Percentiles rank a stretch among this genome's conserved stretches.
phyloP scores from a whole-genome alignment of 1,284 basidiomycete genomes.

The Rhodotorula sp. region DNA sequence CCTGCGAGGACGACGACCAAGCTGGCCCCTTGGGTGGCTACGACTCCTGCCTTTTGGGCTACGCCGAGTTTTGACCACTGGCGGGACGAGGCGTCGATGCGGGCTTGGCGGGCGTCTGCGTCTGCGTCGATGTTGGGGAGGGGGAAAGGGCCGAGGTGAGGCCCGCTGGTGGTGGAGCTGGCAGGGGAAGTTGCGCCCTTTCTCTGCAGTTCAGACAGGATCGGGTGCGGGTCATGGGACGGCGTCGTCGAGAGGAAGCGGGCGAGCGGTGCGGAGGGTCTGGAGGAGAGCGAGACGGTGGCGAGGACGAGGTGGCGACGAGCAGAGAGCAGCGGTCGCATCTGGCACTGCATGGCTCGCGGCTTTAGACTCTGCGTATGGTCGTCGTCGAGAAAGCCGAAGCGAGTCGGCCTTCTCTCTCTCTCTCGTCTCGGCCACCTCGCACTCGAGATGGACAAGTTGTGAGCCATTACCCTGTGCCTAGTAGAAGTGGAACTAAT shows the following conservation, averaged over 20 bases:
- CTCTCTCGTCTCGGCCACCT: neutral
- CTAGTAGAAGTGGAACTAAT: too few species aligned
- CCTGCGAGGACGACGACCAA: constrained; percentile 34
- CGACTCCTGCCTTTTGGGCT: constrained; percentile 6
- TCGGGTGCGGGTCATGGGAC: constrained; percentile 12
- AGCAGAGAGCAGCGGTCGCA: neutral
- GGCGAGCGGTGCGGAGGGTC: neutral
- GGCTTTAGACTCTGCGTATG: too few species aligned
- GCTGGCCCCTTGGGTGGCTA: constrained; percentile 18
- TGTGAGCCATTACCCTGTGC: too few species aligned
- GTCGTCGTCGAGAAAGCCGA: too few species aligned
- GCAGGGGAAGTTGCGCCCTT: neutral
- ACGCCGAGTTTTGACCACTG: constrained; percentile 17
- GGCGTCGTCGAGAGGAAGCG: neutral
- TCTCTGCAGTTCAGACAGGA: constrained; percentile 17
- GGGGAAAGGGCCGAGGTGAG: constrained; percentile 32
- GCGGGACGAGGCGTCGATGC: constrained; percentile 9
- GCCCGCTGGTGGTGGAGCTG: constrained; percentile 2
- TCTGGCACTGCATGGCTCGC: too few species aligned
- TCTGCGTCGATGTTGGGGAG: constrained; percentile 17
- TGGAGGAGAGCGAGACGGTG: neutral
- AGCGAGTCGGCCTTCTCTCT: neutral
- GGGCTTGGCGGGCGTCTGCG: constrained; percentile 7
- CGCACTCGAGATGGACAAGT: neutral
- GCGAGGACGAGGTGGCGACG: neutral